Base-by-base conservation (phyloP, 2,329 filamentous ascomycete species). In the Thermothelomyces thermophilus region DNA sequence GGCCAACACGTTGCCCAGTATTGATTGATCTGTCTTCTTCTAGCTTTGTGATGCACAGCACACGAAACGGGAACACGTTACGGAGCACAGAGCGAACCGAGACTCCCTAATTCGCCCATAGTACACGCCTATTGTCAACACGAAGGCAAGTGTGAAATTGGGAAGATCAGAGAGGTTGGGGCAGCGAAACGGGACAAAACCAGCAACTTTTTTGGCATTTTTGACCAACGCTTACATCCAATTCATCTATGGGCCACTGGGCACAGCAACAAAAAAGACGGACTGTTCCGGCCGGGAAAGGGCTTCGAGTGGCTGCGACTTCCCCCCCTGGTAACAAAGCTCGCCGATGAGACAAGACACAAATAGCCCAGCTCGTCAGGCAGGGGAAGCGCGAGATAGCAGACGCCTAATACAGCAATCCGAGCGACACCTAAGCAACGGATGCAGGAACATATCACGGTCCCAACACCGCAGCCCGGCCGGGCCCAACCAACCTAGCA, bases 171-270 rank as follows among this genome's bases (percentile, higher is more conserved):
- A 48, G 13, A 22, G 22, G 28, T 36, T 28, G 14, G n/a, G n/a
- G n/a, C n/a, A n/a, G n/a, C n/a, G n/a, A n/a, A n/a, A 9, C 16
- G 26, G 20, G 37, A 20, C 13, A 41, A 48, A 37, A n/a, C 20
- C 13, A 41, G 24, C 34, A 49, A 42, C 33, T 42, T 49, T 49
- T 31, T 35, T 43, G 24, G 46, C 46, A 43, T 49, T n/a, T n/a
- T n/a, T 49, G 40, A 49, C 46, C 39, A 48, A 36, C 39, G 22
- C 46, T 16, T 5, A 41, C 46, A 48, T 48, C 37, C 33, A 43
- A 49, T 43, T 20, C 14, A 37, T 42, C 39, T 49, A 39, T 31
- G 41, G 43, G 37, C 31, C 42, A 19, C 2, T 17, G 40, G 37
- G 22, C 37, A 28, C 16, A 13, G 33, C 33, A 35, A 40, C 26